Evolutionary conservation across 2,329 filamentous ascomycete species (phyloP).

Genomic region (Colletotrichum aenigma): DNA sequence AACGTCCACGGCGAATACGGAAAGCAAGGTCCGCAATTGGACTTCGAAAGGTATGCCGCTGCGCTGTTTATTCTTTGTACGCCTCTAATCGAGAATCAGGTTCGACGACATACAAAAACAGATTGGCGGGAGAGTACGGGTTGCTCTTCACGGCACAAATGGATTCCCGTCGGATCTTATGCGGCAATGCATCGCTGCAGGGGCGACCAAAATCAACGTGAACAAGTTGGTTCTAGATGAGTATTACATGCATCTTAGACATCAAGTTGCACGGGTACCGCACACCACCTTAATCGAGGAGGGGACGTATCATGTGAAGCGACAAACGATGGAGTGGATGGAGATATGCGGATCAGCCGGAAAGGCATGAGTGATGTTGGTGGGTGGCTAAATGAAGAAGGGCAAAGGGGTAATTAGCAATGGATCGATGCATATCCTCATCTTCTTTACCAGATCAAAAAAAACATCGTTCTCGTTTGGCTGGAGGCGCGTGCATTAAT

Average conservation of each 20-base stretch:
- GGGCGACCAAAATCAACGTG: constrained; percentile 54
- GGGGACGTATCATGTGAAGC: constrained; percentile 33
- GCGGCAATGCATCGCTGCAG: constrained; percentile 46
- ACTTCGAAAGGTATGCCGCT: constrained; percentile 47
- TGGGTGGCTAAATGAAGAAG: not conserved
- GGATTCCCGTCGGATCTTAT: constrained; percentile 47
- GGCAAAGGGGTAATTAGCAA: not conserved
- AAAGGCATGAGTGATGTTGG: not conserved
- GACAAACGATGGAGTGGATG: constrained; percentile 4
- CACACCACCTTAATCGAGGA: constrained; percentile 40
- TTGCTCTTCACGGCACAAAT: constrained; percentile 55
- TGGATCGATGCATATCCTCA: not conserved
- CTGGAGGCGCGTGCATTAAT: not conserved
- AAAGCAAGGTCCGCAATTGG: constrained; percentile 64
- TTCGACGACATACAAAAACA: not conserved
- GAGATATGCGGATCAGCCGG: constrained; percentile 6
- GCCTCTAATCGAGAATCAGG: not conserved
- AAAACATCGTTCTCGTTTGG: not conserved
- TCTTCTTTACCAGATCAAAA: not conserved
- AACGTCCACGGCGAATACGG: constrained; percentile 80
- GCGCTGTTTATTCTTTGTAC: not conserved
- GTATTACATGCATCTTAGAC: constrained; percentile 39
- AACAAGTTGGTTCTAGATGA: constrained; percentile 46
- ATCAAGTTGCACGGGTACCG: constrained; percentile 31
- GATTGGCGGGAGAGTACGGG: not conserved